Conservation (phyloP, 495 filamentous ascomycete genomes). For the Daldinia childiae region DNA sequence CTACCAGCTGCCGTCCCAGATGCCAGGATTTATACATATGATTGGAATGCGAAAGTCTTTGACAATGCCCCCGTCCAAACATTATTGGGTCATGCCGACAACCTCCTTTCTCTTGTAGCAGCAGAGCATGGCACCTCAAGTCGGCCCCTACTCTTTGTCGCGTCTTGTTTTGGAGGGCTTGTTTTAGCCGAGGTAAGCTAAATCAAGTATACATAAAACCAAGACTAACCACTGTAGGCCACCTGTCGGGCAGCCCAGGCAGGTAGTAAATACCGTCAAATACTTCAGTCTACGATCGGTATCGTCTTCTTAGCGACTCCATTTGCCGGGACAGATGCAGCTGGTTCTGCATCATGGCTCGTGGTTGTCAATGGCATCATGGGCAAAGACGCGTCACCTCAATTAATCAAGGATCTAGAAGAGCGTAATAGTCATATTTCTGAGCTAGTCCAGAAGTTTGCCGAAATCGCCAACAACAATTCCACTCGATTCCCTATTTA, state of each 20-base stretch:
- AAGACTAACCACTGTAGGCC: slow-evolving; percentile 15
- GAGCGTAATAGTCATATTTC: slow-evolving; percentile 1
- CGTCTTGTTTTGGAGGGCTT: slow-evolving; percentile 33
- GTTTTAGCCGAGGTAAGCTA: slow-evolving; percentile 29
- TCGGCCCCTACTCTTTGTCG: slow-evolving; percentile 44
- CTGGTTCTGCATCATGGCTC: slow-evolving; percentile 6
- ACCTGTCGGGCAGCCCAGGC: slow-evolving; percentile 35
- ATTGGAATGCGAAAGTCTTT: slow-evolving; percentile 40
- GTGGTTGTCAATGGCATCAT: slow-evolving; percentile 10
- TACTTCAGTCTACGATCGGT: slow-evolving; percentile 30
- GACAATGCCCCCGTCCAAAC: slow-evolving; percentile 28
- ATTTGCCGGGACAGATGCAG: slow-evolving; percentile 31
- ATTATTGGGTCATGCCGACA: slow-evolving; percentile 25
- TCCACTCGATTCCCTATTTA: slow-evolving; percentile 2
- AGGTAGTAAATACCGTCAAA: slow-evolving; percentile 26
- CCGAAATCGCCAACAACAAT: slow-evolving; percentile 13
- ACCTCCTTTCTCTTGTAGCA: background rate
- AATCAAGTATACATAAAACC: background rate
- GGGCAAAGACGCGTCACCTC: slow-evolving; percentile 1
- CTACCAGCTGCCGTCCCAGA: slow-evolving; percentile 35
- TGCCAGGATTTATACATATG: slow-evolving; percentile 44
- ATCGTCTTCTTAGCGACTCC: slow-evolving; percentile 38
- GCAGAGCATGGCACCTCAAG: background rate
- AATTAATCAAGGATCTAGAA: slow-evolving; percentile 17
- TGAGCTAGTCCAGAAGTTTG: slow-evolving; percentile 4